Percentiles rank a stretch among this genome's conserved stretches.
phyloP scores from a whole-genome alignment of 192 early-diverging fungal species.

The Podochytrium sp. region DNA sequence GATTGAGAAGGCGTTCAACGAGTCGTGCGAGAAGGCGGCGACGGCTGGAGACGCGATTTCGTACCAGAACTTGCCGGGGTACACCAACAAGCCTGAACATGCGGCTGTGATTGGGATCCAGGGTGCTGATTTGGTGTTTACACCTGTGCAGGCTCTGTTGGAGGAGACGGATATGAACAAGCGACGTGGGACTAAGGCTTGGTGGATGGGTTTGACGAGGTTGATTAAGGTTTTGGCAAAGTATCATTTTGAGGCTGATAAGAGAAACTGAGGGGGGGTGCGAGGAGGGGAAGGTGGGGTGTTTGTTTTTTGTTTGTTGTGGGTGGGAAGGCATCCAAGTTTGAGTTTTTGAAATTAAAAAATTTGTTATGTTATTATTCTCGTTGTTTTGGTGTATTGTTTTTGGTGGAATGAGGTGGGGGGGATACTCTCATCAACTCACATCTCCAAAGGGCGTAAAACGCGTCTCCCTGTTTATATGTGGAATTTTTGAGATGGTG shows the following conservation, averaged over 20 bases:
- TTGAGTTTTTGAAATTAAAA: too few relatives aligned
- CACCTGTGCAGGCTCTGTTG: constrained; percentile 69
- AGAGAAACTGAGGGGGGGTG: too few relatives aligned
- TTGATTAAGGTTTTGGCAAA: constrained; percentile 54
- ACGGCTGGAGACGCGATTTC: neutral
- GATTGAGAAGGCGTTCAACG: constrained; percentile 69
- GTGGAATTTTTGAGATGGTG: too few relatives aligned
- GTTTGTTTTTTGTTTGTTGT: neutral
- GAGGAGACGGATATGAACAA: constrained; percentile 81
- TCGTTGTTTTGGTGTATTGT: neutral
- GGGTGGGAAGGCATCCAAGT: too few relatives aligned
- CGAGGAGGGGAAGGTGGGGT: constrained; percentile 13
- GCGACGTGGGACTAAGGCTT: constrained; percentile 72
- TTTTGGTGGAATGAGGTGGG: neutral
- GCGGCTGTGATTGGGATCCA: constrained; percentile 81
- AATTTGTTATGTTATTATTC: neutral
- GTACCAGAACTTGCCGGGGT: constrained; percentile 30
- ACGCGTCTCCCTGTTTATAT: too few relatives aligned
- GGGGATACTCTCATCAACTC: too few relatives aligned
- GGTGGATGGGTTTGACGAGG: constrained; percentile 61
- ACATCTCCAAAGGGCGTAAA: too few relatives aligned
- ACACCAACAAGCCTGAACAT: constrained; percentile 60
- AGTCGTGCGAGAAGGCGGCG: constrained; percentile 40
- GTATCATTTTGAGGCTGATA: constrained; percentile 50
- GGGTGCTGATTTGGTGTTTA: constrained; percentile 75